A percentile compares a stretch with the other conserved stretches of the same genome.
Conservation (phyloP, 2,329 filamentous ascomycete genomes). For the Venturia asperata region DNA sequence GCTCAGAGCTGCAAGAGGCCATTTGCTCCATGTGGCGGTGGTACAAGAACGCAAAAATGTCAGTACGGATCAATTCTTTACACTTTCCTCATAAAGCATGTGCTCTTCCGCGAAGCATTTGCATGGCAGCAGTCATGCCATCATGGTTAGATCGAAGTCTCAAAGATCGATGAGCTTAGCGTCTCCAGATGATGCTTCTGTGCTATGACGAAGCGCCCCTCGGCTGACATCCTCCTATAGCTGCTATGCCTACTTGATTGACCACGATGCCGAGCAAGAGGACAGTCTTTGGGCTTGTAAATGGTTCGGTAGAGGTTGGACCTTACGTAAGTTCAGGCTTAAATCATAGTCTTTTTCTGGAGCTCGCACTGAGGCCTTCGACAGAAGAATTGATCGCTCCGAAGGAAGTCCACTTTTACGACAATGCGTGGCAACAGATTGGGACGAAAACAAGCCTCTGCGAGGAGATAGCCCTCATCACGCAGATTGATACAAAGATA, state of each 20-base stretch:
- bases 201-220: no score
- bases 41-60: conserved; percentile 16
- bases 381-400: conserved; percentile 16
- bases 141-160: no score
- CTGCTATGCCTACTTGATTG: conserved; percentile 16
- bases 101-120: no score
- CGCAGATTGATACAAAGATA: conserved; percentile 2
- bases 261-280: neutral
- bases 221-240: neutral
- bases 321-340: conserved; percentile 2
- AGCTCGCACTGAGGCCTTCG: neutral
- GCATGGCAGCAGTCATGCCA: no score
- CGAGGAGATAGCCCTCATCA: conserved; percentile 7
- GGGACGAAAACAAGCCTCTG: neutral
- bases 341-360: neutral
- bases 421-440: neutral
- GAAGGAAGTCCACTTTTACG: neutral
- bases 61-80: no score
- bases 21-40: conserved; percentile 21
- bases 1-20: conserved; percentile 18
- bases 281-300: conserved; percentile 15
- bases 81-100: no score
- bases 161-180: no score
- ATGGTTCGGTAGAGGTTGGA: conserved; percentile 18
- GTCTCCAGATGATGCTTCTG: no score